Evolutionary conservation across 805 yeast genomes (phyloP).

Genomic region (Ogataea haglerorum): DNA sequence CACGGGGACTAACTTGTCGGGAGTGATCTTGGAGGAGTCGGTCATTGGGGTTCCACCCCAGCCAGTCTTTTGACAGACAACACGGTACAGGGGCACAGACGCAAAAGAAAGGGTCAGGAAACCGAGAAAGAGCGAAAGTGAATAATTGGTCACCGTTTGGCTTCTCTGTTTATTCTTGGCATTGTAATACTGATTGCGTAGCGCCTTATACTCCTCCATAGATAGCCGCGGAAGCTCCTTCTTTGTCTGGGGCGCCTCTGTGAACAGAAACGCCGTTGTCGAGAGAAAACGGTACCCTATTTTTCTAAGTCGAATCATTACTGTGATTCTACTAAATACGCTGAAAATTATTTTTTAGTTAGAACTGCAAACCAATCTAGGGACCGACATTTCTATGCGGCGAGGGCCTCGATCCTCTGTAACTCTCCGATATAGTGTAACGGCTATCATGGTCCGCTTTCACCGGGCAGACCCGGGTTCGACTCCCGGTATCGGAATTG

Average conservation of each 20-base stretch:
- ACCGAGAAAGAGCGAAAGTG: constrained; percentile 62
- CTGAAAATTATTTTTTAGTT: neutral
- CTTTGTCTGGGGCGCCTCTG: constrained; percentile 5
- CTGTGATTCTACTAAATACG: neutral
- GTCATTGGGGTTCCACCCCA: constrained; percentile 96
- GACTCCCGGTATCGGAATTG: constrained; percentile 78
- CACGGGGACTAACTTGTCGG: constrained; percentile 85
- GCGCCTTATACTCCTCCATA: constrained; percentile 28
- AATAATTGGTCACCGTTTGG: constrained; percentile 60
- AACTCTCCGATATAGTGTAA: constrained; percentile 68
- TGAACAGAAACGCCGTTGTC: constrained; percentile 1
- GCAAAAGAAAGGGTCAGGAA: constrained; percentile 80
- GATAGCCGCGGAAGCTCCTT: constrained; percentile 30
- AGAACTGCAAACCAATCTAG: no score
- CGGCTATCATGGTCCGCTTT: constrained; percentile 83
- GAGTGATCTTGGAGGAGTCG: constrained; percentile 72
- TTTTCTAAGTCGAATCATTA: neutral
- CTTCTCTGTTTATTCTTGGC: constrained; percentile 35
- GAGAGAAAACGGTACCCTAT: constrained; percentile 5
- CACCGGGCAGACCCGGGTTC: constrained; percentile 84
- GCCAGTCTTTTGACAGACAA: constrained; percentile 91
- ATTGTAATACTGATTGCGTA: constrained; percentile 26
- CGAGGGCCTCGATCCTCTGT: neutral
- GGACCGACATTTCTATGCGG: neutral
- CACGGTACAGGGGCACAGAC: constrained; percentile 89